A percentile compares a stretch with the other conserved stretches of the same genome.
Conservation (phyloP, 441 rosid species). For the Hypseocharis bilobata region DNA sequence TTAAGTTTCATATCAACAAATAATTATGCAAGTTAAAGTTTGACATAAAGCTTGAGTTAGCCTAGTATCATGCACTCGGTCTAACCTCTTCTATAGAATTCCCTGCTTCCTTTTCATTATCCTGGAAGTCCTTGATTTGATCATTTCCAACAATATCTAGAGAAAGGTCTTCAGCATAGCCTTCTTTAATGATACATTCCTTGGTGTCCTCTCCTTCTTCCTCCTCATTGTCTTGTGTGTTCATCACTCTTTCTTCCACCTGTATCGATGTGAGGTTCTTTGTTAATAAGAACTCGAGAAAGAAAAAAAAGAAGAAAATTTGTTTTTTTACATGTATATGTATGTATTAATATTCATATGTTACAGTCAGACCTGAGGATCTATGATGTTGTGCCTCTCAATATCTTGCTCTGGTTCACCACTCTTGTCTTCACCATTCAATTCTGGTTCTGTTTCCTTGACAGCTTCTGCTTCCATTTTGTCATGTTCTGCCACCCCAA, state of each 20-base stretch:
- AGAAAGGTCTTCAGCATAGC: conserved; percentile 9
- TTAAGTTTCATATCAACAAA: conserved; percentile 6
- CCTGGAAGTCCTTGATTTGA: conserved; percentile 9
- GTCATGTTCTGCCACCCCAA: conserved; percentile 4
- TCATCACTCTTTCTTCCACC: conserved; percentile 15
- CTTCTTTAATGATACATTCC: conserved; percentile 11
- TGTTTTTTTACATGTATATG: not conserved
- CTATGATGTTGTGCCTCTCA: not conserved
- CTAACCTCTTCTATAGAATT: conserved; percentile 26
- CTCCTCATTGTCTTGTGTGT: conserved; percentile 7
- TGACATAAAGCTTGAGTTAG: not conserved
- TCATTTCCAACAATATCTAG: conserved; percentile 16
- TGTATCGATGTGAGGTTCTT: conserved; percentile 3
- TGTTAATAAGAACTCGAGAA: not conserved
- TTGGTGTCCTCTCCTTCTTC: conserved; percentile 17
- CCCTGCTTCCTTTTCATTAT: conserved; percentile 6
- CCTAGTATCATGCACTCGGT: not conserved
- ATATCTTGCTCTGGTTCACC: conserved; percentile 3
- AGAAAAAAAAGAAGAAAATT: not conserved
- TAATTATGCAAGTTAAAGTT: conserved; percentile 1
- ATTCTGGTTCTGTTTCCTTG: conserved; percentile 12
- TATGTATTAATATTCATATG: not conserved
- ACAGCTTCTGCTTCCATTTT: conserved; percentile 9
- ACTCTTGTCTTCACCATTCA: conserved; percentile 15
- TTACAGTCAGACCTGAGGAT: conserved; percentile 20